Evolutionary conservation across 2,329 filamentous ascomycete species (phyloP), one percentile per base, ranked within the genome.

Genomic region (Drechslerella dactyloides): DNA sequence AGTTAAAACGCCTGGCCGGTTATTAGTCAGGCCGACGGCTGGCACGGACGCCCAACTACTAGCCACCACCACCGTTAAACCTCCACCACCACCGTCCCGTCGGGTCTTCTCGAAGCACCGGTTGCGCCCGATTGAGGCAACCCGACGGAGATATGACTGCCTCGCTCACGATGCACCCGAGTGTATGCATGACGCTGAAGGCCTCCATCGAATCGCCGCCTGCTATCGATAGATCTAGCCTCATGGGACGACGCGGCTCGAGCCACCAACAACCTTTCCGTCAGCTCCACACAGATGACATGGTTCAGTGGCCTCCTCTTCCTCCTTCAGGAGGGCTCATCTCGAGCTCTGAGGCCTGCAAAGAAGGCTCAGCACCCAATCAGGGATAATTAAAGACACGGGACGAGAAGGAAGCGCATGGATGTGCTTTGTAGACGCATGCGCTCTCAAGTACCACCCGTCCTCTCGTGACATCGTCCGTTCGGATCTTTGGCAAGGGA

Each of bases 361-460:
- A 40, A 60, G 59, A 63, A 46, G 65, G 65, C 65, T 62, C 57
- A 69, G 65, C 65, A 58, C 58, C 57, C 65, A 63, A 69, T 69
- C 57, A 57, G 35, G 11, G 35, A 58, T 63, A 63, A 70, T 55
- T 70, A 58, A 58, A 59, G 59, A 63, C 27, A 70, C 53, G 35
- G 64, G 21, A 55, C 30, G 55, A 23, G 57, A 42, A 6, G 37
- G 37, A 42, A 42, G 37, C 13, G 13, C 37, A 33, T n/a, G n/a
- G n/a, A n/a, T 33, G 8, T 33, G 8, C 27, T 33, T 33, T 33
- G 27, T 33, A 3, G 27, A 33, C 27, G 27, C 27, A 33, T 33
- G 27, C 37, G n/a, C 11, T 6, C 37, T 6, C 37, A 42, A 42
- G 24, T 40, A 51, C 56, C 23, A n/a, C 35, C 30, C 51, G 30